Evolutionary conservation across 1,139 yeast species (phyloP), one percentile per base, ranked within the genome.

Genomic region (Yamadazyma conglobata): DNA sequence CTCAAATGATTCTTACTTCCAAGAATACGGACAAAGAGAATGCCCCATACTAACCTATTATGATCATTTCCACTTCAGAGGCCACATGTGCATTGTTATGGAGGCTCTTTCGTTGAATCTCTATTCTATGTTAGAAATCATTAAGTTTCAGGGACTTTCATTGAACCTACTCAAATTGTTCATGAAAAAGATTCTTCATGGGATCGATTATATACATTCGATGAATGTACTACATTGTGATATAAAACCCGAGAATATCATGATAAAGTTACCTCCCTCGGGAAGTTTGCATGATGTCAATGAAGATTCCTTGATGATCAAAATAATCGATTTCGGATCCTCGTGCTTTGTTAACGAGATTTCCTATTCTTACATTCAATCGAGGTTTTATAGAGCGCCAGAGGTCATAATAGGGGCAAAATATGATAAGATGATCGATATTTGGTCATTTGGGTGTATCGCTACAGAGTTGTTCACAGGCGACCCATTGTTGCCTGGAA

Each of bases 401-500:
- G 96, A 87, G 51, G 88, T 87, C 4, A 63, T 84, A 23, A 48
- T 86, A n/a, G 96, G 95, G 2, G 79, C 87, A 36, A 69, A 76
- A 19, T 87, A 87, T 52, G 68, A 75, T 34, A 64, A 70, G 17
- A 74, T 74, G 44, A 83, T 85, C 33, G 95, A 85, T 51, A 72
- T 84, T 39, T 85, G 95, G 95, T 81, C 91, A 4, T 57, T 81
- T 38, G 91, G 84, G 0, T 73, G 89, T 34, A 73, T 85, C 24
- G 54, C 81, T 11, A 74, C 78, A 2, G 95, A 85, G 49, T 52
- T 84, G 28, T 70, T 66, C 32, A 68, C 77, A 0, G 95, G 94
- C 0, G 50, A 55, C 19, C 91, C 94, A 0, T 48, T 85, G 16
- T 73, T 85, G 37, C 81, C 84, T 22, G 89, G 88, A 0, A 77